Conservation (phyloP, 306 rosid genomes). For the Lathyrus aphaca region DNA sequence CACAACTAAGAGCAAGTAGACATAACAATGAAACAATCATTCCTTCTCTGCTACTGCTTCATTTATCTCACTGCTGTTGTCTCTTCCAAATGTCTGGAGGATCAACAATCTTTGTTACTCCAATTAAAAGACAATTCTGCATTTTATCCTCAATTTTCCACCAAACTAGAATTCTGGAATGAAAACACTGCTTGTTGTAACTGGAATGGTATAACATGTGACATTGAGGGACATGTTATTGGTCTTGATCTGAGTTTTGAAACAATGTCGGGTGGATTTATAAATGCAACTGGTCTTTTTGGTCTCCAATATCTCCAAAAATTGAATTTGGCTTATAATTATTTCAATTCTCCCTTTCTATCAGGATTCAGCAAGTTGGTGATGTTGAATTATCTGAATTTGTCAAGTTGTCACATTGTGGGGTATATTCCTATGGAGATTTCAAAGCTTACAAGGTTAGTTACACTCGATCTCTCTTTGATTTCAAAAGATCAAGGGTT, state of each 20-base stretch:
- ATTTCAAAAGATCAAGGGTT: too few species aligned
- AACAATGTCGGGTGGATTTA: conserved; percentile 7
- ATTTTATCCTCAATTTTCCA: accelerated
- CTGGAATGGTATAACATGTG: conserved; percentile 55
- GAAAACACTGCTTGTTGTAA: conserved; percentile 26
- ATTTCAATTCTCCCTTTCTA: conserved; percentile 9
- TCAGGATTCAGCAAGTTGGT: conserved; percentile 7
- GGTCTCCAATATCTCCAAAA: conserved; percentile 37
- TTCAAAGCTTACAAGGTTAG: too few species aligned
- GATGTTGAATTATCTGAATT: too few species aligned
- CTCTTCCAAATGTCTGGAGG: too few species aligned
- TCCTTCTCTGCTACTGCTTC: too few species aligned
- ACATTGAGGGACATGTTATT: conserved; percentile 10
- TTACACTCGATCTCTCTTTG: too few species aligned
- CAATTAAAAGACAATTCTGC: conserved; percentile 34
- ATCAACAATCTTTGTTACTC: too few species aligned
- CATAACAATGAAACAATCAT: too few species aligned
- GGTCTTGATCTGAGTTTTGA: conserved; percentile 22
- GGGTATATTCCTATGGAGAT: too few species aligned
- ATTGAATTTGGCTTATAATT: background rate
- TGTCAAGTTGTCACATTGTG: too few species aligned
- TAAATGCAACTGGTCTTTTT: conserved; percentile 37
- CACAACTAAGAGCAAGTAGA: too few species aligned
- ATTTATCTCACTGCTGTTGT: too few species aligned
- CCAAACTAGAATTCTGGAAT: conserved; percentile 6